Base-by-base conservation (phyloP, 176 grass and related monocot genomes). In the Phoenix dactylifera region DNA sequence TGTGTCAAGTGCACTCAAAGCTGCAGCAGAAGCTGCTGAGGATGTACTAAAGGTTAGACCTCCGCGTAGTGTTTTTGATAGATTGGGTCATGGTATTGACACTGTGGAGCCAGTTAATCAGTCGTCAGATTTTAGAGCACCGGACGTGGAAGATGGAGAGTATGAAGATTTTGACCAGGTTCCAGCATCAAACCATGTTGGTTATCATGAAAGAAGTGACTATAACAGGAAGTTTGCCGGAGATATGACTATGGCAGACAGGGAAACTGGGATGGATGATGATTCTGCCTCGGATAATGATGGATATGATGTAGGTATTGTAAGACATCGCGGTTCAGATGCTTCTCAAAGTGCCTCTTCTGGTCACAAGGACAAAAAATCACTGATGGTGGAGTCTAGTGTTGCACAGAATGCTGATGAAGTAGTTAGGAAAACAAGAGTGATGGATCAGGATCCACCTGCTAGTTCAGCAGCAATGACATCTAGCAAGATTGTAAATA, bases 61-160 rank as follows among this genome's bases (percentile, higher is more conserved):
- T 67, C 78, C 76, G 63, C 67, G 80, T 78, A 89, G 86, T 73
- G 86, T 95, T 54, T 95, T 95, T 71, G 79, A 82, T 75, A 65
- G 90, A 80, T 85, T 95, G 71, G 76, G 86, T 66, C 79, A 82
- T 67, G 80, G 67, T 54, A 86, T 64, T 55, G 18, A 2, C 15
- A 44, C 52, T 1, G 17, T 9, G 32, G 65, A 56, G 66, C n/a
- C 19, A 51, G 60, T 63, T 69, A 55, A 26, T 54, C 72, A 70
- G 56, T 49, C 55, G 58, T 61, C 76, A 70, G 16, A 4, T 77
- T 76, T 70, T 58, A 58, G 29, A 64, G 63, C 69, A 86, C 49
- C 77, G 61, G 66, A 60, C 22, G 60, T 66, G 28, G 58, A 73
- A 52, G 26, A 73, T 20, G 20, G n/a, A 73, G 71, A 84, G 17